These are phyloP conservation scores for Rhizopogon vinicolor DNA, from an alignment of 768 basidiomycete genomes.

Conservation along the genomic window DNA sequence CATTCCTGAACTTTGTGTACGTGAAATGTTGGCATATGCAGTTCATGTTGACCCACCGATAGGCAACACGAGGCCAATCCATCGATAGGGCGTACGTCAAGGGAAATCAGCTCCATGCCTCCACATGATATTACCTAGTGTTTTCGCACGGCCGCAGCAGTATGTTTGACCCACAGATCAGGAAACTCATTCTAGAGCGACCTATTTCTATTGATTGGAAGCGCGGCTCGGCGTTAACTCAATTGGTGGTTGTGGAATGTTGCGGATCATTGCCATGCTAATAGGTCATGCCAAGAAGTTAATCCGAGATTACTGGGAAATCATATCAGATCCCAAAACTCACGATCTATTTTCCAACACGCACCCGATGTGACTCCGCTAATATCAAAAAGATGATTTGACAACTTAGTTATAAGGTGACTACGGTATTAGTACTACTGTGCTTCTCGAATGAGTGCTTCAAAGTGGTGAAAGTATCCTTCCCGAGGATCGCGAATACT, in stretches of 20 bases:
- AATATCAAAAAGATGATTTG: too few relatives aligned
- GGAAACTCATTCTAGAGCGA: background rate
- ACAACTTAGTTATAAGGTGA: background rate
- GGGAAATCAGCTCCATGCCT: background rate
- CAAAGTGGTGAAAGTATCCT: slow-evolving; percentile 41
- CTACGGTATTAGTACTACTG: background rate
- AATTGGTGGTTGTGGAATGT: background rate
- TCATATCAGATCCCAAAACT: too few relatives aligned
- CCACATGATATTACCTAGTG: background rate
- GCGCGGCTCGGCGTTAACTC: too few relatives aligned
- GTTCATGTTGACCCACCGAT: background rate
- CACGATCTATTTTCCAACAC: too few relatives aligned
- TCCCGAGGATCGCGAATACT: slow-evolving; percentile 62
- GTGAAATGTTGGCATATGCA: background rate
- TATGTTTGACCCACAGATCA: background rate
- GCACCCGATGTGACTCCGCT: too few relatives aligned
- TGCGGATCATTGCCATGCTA: background rate
- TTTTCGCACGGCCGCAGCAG: background rate
- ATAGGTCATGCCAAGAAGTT: background rate
- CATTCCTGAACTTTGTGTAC: background rate
- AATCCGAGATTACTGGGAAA: background rate
- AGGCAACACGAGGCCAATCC: background rate
- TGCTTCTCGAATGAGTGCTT: slow-evolving; percentile 28
- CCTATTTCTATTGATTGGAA: background rate
- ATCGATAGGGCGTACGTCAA: background rate